Evolutionary conservation across 2,329 filamentous ascomycete genomes (phyloP).

Genomic region (Penicillium italicum): DNA sequence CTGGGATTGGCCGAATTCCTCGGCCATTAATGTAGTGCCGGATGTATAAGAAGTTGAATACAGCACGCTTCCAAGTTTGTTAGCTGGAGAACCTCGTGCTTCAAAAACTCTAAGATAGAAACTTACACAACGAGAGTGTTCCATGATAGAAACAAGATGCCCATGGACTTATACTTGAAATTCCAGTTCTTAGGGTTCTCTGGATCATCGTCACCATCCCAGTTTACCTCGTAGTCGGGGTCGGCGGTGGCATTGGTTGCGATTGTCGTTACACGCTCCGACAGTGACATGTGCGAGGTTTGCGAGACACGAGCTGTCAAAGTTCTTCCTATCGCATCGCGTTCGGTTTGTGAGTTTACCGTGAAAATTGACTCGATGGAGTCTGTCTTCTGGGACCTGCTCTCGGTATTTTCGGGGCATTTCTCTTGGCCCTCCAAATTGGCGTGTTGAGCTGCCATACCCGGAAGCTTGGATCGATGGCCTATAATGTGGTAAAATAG

Average conservation of each 20-base stretch:
- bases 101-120: neutral
- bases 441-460: slow-evolving; percentile 20
- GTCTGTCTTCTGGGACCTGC: slow-evolving; percentile 18
- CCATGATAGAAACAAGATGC: slow-evolving; percentile 55
- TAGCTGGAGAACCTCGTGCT: neutral
- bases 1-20: slow-evolving; percentile 59
- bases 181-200: slow-evolving; percentile 68
- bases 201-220: slow-evolving; percentile 58
- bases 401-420: slow-evolving; percentile 18
- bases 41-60: slow-evolving; percentile 78
- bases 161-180: slow-evolving; percentile 54
- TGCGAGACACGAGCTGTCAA: slow-evolving; percentile 32
- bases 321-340: slow-evolving; percentile 27
- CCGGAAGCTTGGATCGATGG: neutral
- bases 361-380: slow-evolving; percentile 31
- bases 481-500: neutral
- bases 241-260: slow-evolving; percentile 47
- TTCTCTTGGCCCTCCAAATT: slow-evolving; percentile 18
- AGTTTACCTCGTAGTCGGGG: slow-evolving; percentile 69
- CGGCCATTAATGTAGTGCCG: slow-evolving; percentile 64
- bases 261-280: slow-evolving; percentile 44
- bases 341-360: slow-evolving; percentile 25
- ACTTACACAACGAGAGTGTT: slow-evolving; percentile 54
- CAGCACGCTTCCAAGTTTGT: slow-evolving; percentile 51
- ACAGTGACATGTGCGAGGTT: slow-evolving; percentile 34